Evolutionary conservation across 345 rosid species (phyloP).

Genomic region (Ceriops zippeliana): DNA sequence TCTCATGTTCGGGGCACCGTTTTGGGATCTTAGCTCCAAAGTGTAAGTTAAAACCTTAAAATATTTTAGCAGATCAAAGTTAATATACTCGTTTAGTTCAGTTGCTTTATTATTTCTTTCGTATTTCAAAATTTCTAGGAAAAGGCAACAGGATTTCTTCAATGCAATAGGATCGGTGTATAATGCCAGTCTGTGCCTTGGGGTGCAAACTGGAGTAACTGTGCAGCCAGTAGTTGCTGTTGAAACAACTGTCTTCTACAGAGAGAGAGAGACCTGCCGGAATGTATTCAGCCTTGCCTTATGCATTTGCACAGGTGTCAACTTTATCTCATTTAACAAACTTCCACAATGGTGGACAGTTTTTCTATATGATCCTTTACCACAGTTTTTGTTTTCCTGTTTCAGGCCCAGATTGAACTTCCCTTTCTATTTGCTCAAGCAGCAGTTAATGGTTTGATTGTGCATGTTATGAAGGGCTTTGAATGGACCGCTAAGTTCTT

Average conservation of each 20-base stretch:
- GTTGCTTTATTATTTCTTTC: background rate
- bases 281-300: conserved; percentile 77
- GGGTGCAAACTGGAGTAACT: conserved; percentile 47
- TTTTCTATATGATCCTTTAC: background rate
- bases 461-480: conserved; percentile 65
- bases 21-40: conserved; percentile 63
- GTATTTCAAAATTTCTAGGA: conserved; percentile 31
- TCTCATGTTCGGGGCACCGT: conserved; percentile 53
- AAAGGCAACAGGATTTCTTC: conserved; percentile 40
- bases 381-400: background rate
- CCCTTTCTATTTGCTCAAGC: conserved; percentile 54
- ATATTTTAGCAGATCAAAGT: background rate
- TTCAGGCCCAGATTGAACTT: conserved; percentile 35
- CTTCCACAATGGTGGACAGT: background rate
- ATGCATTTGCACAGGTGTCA: conserved; percentile 63
- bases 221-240: conserved; percentile 73
- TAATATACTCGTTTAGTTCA: background rate
- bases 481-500: conserved; percentile 57
- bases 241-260: conserved; percentile 69
- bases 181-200: conserved; percentile 64
- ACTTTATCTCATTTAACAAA: background rate
- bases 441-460: conserved; percentile 42
- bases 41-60: conserved; percentile 30
- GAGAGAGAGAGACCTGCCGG: conserved; percentile 81
- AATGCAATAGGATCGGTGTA: conserved; percentile 83